phyloP scores from a whole-genome alignment of 352 stramenopile species.

The Globisporangium parvum region DNA sequence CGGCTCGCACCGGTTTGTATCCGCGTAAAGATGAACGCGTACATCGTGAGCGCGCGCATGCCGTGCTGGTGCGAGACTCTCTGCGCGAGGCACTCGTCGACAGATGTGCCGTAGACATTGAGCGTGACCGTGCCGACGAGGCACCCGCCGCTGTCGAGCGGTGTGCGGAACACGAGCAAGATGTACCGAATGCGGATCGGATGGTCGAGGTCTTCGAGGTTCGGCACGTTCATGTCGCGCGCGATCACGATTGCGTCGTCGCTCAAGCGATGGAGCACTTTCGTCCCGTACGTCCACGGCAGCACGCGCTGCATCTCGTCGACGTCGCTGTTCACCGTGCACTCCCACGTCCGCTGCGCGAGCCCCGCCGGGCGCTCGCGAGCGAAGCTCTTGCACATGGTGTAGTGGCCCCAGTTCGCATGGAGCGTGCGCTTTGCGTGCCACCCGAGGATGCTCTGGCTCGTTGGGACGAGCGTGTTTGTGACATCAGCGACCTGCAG shows the following conservation, averaged over 20 bases:
- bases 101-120: constrained; percentile 13
- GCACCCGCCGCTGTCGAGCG: constrained; percentile 15
- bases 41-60: constrained; percentile 27
- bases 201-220: constrained; percentile 19
- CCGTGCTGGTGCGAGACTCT: constrained; percentile 12
- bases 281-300: constrained; percentile 27
- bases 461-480: constrained; percentile 6
- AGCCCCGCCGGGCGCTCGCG: constrained; percentile 21
- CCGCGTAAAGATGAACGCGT: constrained; percentile 27
- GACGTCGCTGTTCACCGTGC: constrained; percentile 20
- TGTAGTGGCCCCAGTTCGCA: constrained; percentile 35
- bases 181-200: constrained; percentile 27
- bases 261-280: constrained; percentile 25
- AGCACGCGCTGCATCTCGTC: constrained; percentile 23
- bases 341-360: constrained; percentile 29
- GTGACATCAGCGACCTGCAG: constrained; percentile 18
- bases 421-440: constrained; percentile 30
- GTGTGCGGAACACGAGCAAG: constrained; percentile 20
- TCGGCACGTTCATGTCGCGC: constrained; percentile 23
- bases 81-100: constrained; percentile 22
- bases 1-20: not conserved
- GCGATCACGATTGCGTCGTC: constrained; percentile 20
- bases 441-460: constrained; percentile 39
- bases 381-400: constrained; percentile 38
- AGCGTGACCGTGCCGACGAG: constrained; percentile 27